These are phyloP conservation scores for Colletotrichum sp. DNA, from an alignment of 2,329 filamentous ascomycete species.

Conservation along the genomic window DNA sequence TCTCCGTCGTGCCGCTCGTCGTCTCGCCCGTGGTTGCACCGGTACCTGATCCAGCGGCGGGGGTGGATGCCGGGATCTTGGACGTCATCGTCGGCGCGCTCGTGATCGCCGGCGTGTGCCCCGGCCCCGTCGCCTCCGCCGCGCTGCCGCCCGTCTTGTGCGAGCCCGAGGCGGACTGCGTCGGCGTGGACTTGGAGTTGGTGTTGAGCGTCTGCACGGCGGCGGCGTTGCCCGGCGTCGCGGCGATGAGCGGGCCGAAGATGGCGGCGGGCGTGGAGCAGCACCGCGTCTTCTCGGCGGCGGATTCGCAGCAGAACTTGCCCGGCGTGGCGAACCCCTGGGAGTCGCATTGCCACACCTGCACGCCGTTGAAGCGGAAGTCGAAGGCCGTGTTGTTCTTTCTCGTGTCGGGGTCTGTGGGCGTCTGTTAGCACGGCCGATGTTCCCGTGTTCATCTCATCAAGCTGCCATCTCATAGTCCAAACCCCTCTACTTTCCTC, in stretches of 20 bases:
- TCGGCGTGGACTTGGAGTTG: not conserved
- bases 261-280: slow-evolving; percentile 5
- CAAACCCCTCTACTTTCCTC: not conserved
- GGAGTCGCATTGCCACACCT: slow-evolving; percentile 16
- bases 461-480: not conserved
- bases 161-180: not conserved
- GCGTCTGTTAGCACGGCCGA: not conserved
- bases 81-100: not conserved
- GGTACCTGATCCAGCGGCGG: rapidly evolving
- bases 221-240: slow-evolving; percentile 9
- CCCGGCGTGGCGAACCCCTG: slow-evolving; percentile 5
- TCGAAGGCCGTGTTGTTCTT: slow-evolving; percentile 3
- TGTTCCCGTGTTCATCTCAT: not conserved
- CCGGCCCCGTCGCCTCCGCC: not conserved
- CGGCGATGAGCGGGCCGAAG: slow-evolving; percentile 14
- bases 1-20: not conserved
- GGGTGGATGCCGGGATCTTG: not conserved
- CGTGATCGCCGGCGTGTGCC: not conserved
- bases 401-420: slow-evolving; percentile 10
- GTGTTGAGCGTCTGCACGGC: slow-evolving; percentile 10
- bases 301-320: slow-evolving; percentile 20
- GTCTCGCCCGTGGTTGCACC: not conserved
- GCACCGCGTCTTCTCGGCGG: slow-evolving; percentile 17
- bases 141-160: not conserved
- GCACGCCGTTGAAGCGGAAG: slow-evolving; percentile 18